These are phyloP conservation scores for Saccharum spontaneum DNA, from an alignment of 176 grass and related monocot genomes.

Conservation along the genomic window DNA sequence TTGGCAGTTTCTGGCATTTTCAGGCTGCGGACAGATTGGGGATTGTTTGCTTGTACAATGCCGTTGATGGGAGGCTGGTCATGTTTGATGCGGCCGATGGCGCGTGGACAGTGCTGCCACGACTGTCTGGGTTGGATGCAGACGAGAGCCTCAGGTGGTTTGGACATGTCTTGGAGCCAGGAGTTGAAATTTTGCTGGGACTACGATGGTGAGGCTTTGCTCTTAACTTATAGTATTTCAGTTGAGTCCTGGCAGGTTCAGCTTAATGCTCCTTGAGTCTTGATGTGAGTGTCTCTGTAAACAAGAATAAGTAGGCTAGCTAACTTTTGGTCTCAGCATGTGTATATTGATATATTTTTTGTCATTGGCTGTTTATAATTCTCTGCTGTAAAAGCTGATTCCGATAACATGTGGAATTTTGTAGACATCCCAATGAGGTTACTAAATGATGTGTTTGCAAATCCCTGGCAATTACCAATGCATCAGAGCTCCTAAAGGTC, in stretches of 20 bases:
- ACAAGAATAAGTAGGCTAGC: conserved; percentile 8
- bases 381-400: neutral
- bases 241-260: neutral
- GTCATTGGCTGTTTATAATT: neutral
- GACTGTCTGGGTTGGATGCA: conserved; percentile 9
- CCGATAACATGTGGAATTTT: neutral
- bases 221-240: neutral
- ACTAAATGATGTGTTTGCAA: conserved; percentile 49
- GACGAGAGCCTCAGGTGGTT: conserved; percentile 36
- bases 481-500: conserved; percentile 69
- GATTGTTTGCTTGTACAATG: conserved; percentile 57
- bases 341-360: neutral
- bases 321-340: neutral
- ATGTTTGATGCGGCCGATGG: conserved; percentile 46
- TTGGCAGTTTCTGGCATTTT: conserved; percentile 51
- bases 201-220: neutral
- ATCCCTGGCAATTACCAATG: conserved; percentile 74
- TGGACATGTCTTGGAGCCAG: conserved; percentile 58
- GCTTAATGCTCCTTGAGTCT: neutral
- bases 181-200: conserved; percentile 28
- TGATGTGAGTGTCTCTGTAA: neutral
- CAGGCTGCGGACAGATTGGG: conserved; percentile 38
- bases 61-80: conserved; percentile 32
- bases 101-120: conserved; percentile 25
- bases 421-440: conserved; percentile 38